These are phyloP conservation scores for Globisporangium splendens DNA, from an alignment of 352 stramenopile species.

Conservation along the genomic window DNA sequence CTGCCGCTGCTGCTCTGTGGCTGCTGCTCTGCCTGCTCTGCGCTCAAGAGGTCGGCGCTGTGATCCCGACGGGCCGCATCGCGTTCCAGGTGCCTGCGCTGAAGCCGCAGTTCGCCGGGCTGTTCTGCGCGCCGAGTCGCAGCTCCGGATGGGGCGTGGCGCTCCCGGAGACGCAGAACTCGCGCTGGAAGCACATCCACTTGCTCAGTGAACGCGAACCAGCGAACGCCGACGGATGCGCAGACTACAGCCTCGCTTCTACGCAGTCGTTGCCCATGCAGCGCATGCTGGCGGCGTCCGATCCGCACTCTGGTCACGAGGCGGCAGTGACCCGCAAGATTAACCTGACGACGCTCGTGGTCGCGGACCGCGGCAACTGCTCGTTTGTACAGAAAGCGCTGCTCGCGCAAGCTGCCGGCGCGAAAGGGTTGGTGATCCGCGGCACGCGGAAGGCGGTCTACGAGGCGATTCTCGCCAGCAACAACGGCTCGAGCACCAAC, in stretches of 20 bases:
- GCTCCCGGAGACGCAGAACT: constrained; percentile 43
- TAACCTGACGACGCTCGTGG: constrained; percentile 32
- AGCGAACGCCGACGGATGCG: constrained; percentile 38
- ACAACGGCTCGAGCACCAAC: constrained; percentile 38
- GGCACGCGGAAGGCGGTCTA: constrained; percentile 61
- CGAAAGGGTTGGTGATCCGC: constrained; percentile 50
- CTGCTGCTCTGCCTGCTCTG: too few relatives aligned
- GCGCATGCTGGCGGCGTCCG: constrained; percentile 3
- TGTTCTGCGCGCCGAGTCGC: constrained; percentile 52
- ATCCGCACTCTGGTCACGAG: not conserved
- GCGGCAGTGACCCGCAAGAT: not conserved
- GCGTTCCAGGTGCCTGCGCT: constrained; percentile 35
- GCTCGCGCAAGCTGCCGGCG: constrained; percentile 46
- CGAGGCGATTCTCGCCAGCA: constrained; percentile 28
- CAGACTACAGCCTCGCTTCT: constrained; percentile 26
- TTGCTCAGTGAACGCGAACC: constrained; percentile 21
- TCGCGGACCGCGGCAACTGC: constrained; percentile 73
- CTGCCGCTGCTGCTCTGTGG: constrained; percentile 9
- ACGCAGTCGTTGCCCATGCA: not conserved
- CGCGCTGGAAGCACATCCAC: constrained; percentile 47
- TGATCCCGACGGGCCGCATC: constrained; percentile 43
- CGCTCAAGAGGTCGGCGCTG: constrained; percentile 3
- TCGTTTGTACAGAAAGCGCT: constrained; percentile 67
- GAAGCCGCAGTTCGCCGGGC: constrained; percentile 33
- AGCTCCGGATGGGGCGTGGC: constrained; percentile 52